These are phyloP conservation scores for Nemania sp. DNA, from an alignment of 2,329 filamentous ascomycete species.

Conservation along the genomic window DNA sequence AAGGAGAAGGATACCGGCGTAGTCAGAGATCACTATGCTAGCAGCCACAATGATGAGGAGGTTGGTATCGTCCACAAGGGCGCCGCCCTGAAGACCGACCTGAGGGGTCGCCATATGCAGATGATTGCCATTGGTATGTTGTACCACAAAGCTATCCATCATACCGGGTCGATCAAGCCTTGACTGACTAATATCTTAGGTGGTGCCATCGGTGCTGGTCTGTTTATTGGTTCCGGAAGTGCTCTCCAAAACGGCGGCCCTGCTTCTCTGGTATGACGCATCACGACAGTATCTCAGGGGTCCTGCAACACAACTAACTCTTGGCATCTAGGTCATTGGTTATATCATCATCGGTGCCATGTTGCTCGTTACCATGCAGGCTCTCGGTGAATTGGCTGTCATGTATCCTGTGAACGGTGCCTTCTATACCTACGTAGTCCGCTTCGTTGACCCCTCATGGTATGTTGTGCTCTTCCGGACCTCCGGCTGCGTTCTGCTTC, in stretches of 20 bases:
- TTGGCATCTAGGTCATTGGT: constrained; percentile 44
- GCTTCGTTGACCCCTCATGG: constrained; percentile 64
- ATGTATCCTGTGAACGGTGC: constrained; percentile 63
- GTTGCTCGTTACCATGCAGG: constrained; percentile 61
- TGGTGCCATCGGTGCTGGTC: constrained; percentile 56
- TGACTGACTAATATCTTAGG: constrained; percentile 33
- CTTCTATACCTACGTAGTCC: constrained; percentile 63
- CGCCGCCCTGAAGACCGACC: constrained; percentile 41
- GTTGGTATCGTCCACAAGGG: constrained; percentile 42
- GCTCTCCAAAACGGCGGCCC: constrained; percentile 66
- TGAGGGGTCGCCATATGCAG: constrained; percentile 48
- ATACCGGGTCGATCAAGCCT: neutral
- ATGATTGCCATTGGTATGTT: constrained; percentile 51
- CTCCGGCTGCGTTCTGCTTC: neutral
- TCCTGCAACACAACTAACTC: constrained; percentile 8
- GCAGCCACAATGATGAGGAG: constrained; percentile 40
- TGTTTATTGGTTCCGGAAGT: constrained; percentile 69
- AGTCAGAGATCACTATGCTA: constrained; percentile 25
- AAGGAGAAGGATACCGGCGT: constrained; percentile 32
- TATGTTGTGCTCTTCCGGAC: constrained; percentile 27
- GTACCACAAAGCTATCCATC: neutral
- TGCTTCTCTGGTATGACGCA: constrained; percentile 42
- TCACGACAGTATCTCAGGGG: neutral
- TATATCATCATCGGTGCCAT: constrained; percentile 61
- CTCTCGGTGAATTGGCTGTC: constrained; percentile 63